phyloP scores from a whole-genome alignment of 2,329 filamentous ascomycete genomes.

The Leptographium flavum region DNA sequence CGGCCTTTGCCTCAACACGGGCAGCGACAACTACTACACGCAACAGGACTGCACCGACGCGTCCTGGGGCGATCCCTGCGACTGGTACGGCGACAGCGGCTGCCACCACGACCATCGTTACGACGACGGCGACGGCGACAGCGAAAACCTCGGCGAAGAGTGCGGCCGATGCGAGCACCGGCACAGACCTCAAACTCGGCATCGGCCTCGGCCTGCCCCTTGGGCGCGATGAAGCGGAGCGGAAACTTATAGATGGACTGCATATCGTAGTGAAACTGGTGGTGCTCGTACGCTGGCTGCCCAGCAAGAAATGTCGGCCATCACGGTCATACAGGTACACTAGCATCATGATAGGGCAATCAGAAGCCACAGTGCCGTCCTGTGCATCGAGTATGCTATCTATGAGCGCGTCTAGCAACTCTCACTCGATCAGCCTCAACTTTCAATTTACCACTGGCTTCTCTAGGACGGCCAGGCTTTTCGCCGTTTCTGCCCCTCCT shows the following conservation, averaged over 20 bases:
- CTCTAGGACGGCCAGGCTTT: too few relatives aligned
- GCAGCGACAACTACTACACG: background rate
- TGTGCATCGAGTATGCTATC: too few relatives aligned
- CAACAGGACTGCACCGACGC: background rate
- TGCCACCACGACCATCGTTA: background rate
- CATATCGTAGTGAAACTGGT: conserved; percentile 5
- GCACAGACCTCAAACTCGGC: too few relatives aligned
- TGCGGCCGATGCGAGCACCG: too few relatives aligned
- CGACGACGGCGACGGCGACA: too few relatives aligned
- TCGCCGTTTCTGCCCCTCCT: too few relatives aligned
- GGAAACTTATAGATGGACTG: background rate
- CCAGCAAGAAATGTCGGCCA: background rate
- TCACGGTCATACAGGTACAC: background rate
- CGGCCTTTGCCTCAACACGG: background rate
- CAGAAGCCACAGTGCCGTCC: background rate
- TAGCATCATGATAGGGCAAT: background rate
- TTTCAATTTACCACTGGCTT: too few relatives aligned
- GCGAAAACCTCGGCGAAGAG: too few relatives aligned
- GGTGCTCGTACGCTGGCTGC: conserved; percentile 2
- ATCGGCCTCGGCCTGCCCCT: too few relatives aligned
- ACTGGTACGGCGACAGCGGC: background rate
- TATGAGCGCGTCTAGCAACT: too few relatives aligned
- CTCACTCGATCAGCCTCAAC: too few relatives aligned
- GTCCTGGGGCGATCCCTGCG: background rate
- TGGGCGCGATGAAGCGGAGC: background rate